Conservation (phyloP, 164 flowering plant genomes). For the Houttuynia cordata region DNA sequence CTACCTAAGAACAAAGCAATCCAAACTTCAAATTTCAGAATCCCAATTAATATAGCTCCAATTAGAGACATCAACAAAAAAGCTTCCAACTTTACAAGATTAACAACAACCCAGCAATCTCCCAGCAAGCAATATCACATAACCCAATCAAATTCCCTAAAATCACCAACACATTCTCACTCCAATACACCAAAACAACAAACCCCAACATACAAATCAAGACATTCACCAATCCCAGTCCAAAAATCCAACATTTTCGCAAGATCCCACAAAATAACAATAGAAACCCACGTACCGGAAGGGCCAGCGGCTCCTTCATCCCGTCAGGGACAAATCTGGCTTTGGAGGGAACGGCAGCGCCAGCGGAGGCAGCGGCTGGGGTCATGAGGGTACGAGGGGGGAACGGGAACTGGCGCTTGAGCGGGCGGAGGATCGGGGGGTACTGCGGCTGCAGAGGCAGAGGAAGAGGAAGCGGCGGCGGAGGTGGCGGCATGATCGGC, state of each 20-base stretch:
- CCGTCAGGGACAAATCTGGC: not conserved
- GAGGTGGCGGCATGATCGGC: not conserved
- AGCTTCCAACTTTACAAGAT: not conserved
- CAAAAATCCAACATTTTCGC: too few relatives aligned
- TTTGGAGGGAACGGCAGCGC: not conserved
- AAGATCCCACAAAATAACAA: not conserved
- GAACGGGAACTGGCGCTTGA: slow-evolving; percentile 1
- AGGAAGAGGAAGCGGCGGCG: not conserved
- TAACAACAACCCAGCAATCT: not conserved
- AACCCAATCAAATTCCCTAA: too few relatives aligned
- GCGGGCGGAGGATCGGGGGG: not conserved
- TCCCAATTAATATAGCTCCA: not conserved
- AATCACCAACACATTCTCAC: not conserved
- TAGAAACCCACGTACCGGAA: not conserved
- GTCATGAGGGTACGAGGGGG: not conserved
- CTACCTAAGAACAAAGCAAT: too few relatives aligned
- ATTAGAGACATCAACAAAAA: not conserved
- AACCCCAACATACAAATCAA: not conserved
- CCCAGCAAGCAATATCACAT: not conserved
- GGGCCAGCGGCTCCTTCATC: not conserved
- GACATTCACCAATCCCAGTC: too few relatives aligned
- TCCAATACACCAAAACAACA: not conserved
- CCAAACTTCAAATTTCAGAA: not conserved
- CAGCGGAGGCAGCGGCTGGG: not conserved
- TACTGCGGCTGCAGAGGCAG: not conserved